A percentile compares a stretch with the other conserved stretches of the same genome.
Evolutionary conservation across 331 rosid species (phyloP).

Genomic region (Erythrophleum ivorense): DNA sequence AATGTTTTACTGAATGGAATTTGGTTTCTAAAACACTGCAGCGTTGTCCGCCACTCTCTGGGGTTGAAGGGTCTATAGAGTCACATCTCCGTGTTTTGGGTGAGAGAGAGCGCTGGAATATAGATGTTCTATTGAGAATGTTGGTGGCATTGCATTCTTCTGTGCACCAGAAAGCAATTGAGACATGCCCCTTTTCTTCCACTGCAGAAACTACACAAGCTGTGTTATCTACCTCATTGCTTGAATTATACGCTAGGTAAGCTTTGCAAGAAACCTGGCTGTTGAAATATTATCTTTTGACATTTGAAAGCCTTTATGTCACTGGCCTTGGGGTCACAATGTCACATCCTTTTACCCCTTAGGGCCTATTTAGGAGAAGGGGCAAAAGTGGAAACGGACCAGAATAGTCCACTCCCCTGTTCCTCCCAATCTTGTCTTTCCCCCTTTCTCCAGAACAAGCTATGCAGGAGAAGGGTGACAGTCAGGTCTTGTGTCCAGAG

Average conservation of each 20-base stretch:
- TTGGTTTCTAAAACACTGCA: slow-evolving; percentile 46
- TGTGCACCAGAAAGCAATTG: slow-evolving; percentile 71
- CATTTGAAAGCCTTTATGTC: slow-evolving; percentile 36
- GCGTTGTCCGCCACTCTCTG: slow-evolving; percentile 96
- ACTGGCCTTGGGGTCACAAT: slow-evolving; percentile 19
- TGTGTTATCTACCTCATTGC: slow-evolving; percentile 67
- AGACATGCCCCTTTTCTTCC: slow-evolving; percentile 78
- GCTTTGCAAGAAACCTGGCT: slow-evolving; percentile 31
- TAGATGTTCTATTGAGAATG: slow-evolving; percentile 82
- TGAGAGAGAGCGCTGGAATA: slow-evolving; percentile 95
- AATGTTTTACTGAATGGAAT: slow-evolving; percentile 30
- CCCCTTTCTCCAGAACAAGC: not conserved
- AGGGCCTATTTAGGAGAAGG: not conserved
- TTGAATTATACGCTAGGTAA: slow-evolving; percentile 87
- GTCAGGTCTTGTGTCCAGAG: not conserved
- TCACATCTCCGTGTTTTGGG: slow-evolving; percentile 91
- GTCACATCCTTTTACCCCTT: slow-evolving; percentile 10
- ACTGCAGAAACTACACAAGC: slow-evolving; percentile 59
- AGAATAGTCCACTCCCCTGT: not conserved
- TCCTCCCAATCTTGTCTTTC: not conserved
- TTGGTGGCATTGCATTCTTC: slow-evolving; percentile 71
- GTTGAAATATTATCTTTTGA: slow-evolving; percentile 23
- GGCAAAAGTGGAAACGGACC: not conserved
- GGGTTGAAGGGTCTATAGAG: slow-evolving; percentile 97
- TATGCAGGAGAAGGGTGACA: not conserved